Conservation (phyloP, 2,329 filamentous ascomycete species). For the Cryphonectria nitschkei region DNA sequence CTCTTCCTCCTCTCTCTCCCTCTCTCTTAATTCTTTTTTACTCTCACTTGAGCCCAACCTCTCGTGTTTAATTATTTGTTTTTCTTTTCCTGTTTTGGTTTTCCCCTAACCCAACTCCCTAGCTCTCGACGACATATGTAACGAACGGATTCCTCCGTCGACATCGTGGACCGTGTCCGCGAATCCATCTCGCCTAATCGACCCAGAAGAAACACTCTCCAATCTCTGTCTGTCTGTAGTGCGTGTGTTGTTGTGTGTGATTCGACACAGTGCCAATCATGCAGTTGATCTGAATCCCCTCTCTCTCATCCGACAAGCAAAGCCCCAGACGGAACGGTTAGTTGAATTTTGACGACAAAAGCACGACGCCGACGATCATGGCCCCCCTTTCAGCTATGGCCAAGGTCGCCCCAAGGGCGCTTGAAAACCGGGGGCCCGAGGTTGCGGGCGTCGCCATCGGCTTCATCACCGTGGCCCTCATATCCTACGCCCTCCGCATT, state of each 20-base stretch:
- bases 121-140: neutral
- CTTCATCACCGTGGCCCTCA: conserved; percentile 35
- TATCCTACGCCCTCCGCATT: conserved; percentile 38
- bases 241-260: neutral
- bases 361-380: neutral
- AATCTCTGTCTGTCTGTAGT: neutral
- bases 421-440: conserved; percentile 40
- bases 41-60: neutral
- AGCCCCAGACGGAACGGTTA: neutral
- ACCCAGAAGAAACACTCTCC: neutral
- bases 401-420: conserved; percentile 13
- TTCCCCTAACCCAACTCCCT: neutral
- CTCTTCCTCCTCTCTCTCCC: neutral
- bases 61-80: neutral
- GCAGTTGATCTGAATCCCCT: neutral
- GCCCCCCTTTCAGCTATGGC: conserved; percentile 16
- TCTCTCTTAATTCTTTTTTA: neutral
- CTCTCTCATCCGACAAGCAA: neutral
- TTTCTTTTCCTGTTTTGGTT: neutral
- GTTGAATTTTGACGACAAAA: neutral
- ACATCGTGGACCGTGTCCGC: neutral
- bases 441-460: conserved; percentile 40
- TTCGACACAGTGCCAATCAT: neutral
- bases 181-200: neutral
- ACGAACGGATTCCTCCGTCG: neutral